Base-by-base conservation (phyloP, 2,329 filamentous ascomycete genomes). In the Fusarium sambucinum region DNA sequence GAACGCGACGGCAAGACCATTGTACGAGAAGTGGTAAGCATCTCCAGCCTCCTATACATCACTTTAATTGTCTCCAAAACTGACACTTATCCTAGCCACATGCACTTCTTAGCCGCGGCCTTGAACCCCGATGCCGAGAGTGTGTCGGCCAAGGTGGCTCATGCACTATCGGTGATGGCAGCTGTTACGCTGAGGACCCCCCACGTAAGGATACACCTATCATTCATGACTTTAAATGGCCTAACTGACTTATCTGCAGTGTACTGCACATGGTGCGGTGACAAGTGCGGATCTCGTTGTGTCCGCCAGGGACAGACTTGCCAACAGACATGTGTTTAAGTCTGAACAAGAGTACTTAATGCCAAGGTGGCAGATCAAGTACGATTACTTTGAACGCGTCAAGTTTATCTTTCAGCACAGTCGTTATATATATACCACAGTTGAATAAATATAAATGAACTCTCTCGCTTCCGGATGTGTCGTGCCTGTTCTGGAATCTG, bases 201-300 rank as follows among this genome's bases (percentile, higher is more conserved):
- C 44, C 44, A 30, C 13, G 27, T 46, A 17, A 17, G 44, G 16
- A 46, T 5, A 11, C 11, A 11, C 6, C 27, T 14, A n/a, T n/a
- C n/a, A n/a, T n/a, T n/a, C n/a, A n/a, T n/a, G n/a, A n/a, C n/a
- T n/a, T n/a, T n/a, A n/a, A n/a, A n/a, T n/a, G n/a, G n/a, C n/a
- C n/a, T n/a, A n/a, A n/a, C n/a, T 46, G 9, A 46, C n/a, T 12
- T 12, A 7, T 11, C 11, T 3, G 12, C 2, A 46, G 44, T 46
- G 13, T 46, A 46, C 27, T 46, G 44, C 14, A 30, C 44, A 4
- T 30, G 27, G 44, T 46, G 44, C 27, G 44, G 44, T 17, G 44
- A 46, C 27, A 32, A 46, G 27, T 46, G 44, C n/a, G 44, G 44
- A 46, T 46, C 44, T 21, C 44, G 44, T 5, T 46, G 44, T 21